A percentile compares a stretch with the other conserved stretches of the same genome.
Evolutionary conservation across 352 stramenopile species (phyloP).

Genomic region (Phytophthora litchii): DNA sequence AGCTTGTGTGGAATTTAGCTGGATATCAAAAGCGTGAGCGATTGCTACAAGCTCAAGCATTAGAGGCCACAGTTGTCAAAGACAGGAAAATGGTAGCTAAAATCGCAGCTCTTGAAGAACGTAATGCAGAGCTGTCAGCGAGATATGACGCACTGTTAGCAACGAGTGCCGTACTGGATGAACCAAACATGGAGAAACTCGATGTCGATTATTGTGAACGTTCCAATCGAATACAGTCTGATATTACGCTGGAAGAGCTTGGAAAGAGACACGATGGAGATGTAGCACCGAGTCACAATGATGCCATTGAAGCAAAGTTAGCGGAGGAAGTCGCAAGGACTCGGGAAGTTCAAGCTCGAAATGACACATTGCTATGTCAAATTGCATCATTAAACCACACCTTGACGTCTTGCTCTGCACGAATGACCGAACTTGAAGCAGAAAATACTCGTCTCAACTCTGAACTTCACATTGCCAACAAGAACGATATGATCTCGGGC

Average conservation of each 20-base stretch:
- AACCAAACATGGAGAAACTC: background rate
- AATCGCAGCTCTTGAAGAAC: slow-evolving; percentile 20
- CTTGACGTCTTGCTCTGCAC: slow-evolving; percentile 7
- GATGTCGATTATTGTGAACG: background rate
- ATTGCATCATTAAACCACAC: slow-evolving; percentile 24
- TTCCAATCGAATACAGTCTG: background rate
- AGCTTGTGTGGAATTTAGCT: slow-evolving; percentile 48
- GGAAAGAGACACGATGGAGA: background rate
- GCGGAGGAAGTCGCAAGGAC: slow-evolving; percentile 11
- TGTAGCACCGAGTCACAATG: background rate
- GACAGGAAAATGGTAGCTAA: slow-evolving; percentile 7
- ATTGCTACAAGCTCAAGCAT: slow-evolving; percentile 27
- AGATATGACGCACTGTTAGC: slow-evolving; percentile 5
- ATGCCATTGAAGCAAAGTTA: slow-evolving; percentile 12
- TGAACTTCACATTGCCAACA: background rate
- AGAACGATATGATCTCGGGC: background rate
- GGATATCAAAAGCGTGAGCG: slow-evolving; percentile 57
- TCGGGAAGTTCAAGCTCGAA: slow-evolving; percentile 14
- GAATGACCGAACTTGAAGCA: slow-evolving; percentile 9
- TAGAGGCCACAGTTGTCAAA: slow-evolving; percentile 19
- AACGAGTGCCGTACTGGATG: slow-evolving; percentile 1
- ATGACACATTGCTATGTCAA: slow-evolving; percentile 20
- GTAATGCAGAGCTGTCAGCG: slow-evolving; percentile 16
- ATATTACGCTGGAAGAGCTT: background rate
- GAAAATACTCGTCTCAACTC: slow-evolving; percentile 20